phyloP scores from a whole-genome alignment of 768 basidiomycete genomes.

The Termitomyces sp. region DNA sequence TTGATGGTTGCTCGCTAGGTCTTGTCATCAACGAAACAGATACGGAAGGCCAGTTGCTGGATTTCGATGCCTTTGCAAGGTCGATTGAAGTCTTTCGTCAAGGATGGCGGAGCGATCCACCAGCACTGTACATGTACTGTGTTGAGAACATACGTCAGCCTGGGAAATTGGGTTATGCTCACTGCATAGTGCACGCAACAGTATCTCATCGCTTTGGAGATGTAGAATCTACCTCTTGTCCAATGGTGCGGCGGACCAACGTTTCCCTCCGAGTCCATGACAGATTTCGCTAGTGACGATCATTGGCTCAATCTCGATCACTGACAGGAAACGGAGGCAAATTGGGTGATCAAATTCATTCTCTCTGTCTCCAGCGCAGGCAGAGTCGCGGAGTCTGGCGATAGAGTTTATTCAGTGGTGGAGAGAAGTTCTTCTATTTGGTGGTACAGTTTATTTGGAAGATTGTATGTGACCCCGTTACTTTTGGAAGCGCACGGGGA shows the following conservation, averaged over 20 bases:
- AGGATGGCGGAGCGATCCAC: background rate
- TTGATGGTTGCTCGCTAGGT: background rate
- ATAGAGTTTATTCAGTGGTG: background rate
- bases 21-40: background rate
- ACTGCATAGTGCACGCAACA: background rate
- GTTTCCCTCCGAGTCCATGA: background rate
- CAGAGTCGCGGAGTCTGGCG: background rate
- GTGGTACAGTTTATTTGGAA: background rate
- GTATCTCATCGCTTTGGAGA: background rate
- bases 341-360: background rate
- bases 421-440: background rate
- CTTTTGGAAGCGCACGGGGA: background rate
- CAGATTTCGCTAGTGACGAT: background rate
- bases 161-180: background rate
- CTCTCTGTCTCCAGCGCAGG: background rate
- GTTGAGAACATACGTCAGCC: background rate
- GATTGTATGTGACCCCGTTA: constrained; percentile 1
- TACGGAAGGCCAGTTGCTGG: background rate
- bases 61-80: background rate
- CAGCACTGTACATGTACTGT: background rate
- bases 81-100: background rate
- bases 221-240: background rate
- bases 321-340: background rate
- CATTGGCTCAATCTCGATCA: background rate
- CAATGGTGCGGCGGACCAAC: background rate